phyloP scores from a whole-genome alignment of 108 stramenopile species.

The Parmales sp. region DNA sequence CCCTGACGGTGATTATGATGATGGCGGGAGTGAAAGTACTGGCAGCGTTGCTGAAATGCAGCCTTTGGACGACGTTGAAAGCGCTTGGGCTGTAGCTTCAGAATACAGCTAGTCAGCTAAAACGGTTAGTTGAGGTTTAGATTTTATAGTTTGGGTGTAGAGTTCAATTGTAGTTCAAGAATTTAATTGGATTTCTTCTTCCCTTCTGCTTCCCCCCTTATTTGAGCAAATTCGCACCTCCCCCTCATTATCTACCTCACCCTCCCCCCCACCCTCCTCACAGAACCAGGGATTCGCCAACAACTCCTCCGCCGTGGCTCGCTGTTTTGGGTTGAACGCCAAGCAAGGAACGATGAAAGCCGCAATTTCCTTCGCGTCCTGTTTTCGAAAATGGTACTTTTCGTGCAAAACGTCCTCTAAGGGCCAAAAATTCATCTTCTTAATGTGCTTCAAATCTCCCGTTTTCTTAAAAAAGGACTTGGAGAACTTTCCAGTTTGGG shows the following conservation, averaged over 20 bases:
- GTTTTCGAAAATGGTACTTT: conserved; percentile 72
- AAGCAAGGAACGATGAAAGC: conserved; percentile 74
- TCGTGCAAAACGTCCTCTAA: conserved; percentile 80
- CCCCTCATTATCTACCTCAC: not conserved
- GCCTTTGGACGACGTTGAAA: no score
- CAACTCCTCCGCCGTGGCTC: conserved; percentile 70
- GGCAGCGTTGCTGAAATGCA: no score
- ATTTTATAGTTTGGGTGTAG: no score
- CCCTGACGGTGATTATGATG: no score
- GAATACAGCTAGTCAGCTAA: no score
- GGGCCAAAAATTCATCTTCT: conserved; percentile 93
- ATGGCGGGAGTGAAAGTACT: no score
- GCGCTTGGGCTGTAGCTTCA: no score
- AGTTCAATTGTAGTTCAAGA: no score
- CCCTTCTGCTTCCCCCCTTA: no score
- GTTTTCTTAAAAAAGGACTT: conserved; percentile 91
- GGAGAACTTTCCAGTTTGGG: conserved; percentile 73
- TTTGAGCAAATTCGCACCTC: no score
- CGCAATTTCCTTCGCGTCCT: conserved; percentile 69
- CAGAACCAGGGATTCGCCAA: conserved; percentile 73
- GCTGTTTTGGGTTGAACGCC: conserved; percentile 66
- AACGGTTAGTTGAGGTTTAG: no score
- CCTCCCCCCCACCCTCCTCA: not conserved
- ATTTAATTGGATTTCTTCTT: no score
- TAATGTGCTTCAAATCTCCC: conserved; percentile 92